A percentile compares a stretch with the other conserved stretches of the same genome.
Conservation (phyloP, 2,329 filamentous ascomycete species). For the Monosporascus sp. region DNA sequence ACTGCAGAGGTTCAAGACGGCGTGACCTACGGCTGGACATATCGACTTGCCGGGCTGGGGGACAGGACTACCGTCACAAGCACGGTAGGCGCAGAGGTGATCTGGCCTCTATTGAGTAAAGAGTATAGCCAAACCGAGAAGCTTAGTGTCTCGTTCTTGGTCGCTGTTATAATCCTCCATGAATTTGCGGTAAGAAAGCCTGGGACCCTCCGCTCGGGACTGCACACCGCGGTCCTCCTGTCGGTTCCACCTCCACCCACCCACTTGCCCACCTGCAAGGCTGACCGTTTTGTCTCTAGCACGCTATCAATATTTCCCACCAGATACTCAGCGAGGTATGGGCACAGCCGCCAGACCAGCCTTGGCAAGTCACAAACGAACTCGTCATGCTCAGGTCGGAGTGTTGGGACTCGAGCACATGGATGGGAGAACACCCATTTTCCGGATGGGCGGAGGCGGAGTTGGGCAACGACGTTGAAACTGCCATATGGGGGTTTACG, state of each 20-base stretch:
- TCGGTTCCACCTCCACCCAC: neutral
- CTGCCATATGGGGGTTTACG: conserved; percentile 11
- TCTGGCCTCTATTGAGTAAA: conserved; percentile 23
- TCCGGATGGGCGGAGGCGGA: conserved; percentile 1
- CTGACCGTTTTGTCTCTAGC: conserved; percentile 7
- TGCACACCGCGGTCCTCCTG: neutral
- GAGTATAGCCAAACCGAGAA: conserved; percentile 22
- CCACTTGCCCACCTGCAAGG: conserved; percentile 1
- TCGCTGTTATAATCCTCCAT: conserved; percentile 21
- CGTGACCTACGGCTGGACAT: conserved; percentile 10
- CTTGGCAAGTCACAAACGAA: neutral
- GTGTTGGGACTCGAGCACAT: neutral
- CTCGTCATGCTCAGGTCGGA: neutral
- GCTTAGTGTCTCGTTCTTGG: conserved; percentile 12
- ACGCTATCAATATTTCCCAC: conserved; percentile 10
- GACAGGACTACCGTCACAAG: neutral
- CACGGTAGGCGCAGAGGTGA: conserved; percentile 14
- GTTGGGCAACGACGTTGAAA: conserved; percentile 13
- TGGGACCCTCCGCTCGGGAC: neutral
- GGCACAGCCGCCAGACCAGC: neutral
- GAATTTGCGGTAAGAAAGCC: conserved; percentile 20
- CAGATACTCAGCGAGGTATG: neutral
- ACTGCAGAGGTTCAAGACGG: neutral
- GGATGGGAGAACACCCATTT: conserved; percentile 6
- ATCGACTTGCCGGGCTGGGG: rapidly evolving